phyloP scores from a whole-genome alignment of 257 asterid species.

The Dorcoceras hygrometricum region DNA sequence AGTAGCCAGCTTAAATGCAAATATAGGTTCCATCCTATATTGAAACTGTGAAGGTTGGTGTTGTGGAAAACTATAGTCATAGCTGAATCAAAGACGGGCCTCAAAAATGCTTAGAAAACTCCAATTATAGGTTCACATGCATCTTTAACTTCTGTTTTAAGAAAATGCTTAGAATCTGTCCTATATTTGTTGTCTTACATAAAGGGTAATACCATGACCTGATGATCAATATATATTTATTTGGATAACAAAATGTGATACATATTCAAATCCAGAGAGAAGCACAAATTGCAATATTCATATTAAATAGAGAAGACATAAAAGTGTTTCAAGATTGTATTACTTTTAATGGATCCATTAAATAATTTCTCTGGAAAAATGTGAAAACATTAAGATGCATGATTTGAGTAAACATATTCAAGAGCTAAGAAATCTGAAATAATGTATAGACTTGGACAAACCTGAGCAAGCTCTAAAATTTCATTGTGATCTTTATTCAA shows the following conservation, averaged over 20 bases:
- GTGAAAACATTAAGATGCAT: background rate
- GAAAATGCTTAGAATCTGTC: background rate
- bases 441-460: conserved; percentile 27
- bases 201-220: background rate
- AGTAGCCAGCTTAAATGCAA: background rate
- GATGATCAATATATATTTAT: background rate
- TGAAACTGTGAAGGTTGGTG: background rate
- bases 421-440: conserved; percentile 18
- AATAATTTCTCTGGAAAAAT: background rate
- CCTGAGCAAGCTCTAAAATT: conserved; percentile 97
- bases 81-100: background rate
- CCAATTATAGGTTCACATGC: too few relatives aligned
- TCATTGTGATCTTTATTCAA: conserved; percentile 95
- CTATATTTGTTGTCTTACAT: background rate
- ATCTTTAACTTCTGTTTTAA: background rate
- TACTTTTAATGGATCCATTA: background rate
- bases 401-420: conserved; percentile 2
- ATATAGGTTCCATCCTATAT: background rate
- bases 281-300: background rate
- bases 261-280: background rate
- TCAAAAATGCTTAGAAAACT: too few relatives aligned
- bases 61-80: background rate
- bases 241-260: background rate
- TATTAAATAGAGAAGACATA: background rate
- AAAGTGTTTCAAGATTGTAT: background rate